Conservation (phyloP, 2,329 filamentous ascomycete species). For the Aspergillus pseudotamarii region DNA sequence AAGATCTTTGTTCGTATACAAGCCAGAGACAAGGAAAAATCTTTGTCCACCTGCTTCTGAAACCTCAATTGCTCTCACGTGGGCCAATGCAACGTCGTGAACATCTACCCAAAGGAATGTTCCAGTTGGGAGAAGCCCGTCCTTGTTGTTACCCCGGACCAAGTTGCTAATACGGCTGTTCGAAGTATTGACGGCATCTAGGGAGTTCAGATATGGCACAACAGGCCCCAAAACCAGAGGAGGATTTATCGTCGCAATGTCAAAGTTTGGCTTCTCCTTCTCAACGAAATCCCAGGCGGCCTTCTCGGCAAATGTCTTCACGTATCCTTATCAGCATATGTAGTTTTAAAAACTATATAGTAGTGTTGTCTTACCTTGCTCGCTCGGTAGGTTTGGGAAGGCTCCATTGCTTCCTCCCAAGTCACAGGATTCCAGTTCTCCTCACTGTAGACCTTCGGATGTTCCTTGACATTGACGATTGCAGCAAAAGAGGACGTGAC, state of each 20-base stretch:
- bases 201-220: slow-evolving; percentile 63
- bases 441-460: slow-evolving; percentile 41
- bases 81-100: slow-evolving; percentile 52
- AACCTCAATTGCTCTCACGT: slow-evolving; percentile 51
- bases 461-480: slow-evolving; percentile 55
- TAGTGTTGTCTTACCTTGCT: slow-evolving; percentile 52
- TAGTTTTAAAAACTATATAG: background rate
- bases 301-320: slow-evolving; percentile 62
- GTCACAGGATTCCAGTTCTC: slow-evolving; percentile 49
- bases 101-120: slow-evolving; percentile 62
- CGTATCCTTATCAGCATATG: slow-evolving; percentile 12
- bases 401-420: slow-evolving; percentile 43
- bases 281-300: slow-evolving; percentile 68
- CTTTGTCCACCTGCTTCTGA: slow-evolving; percentile 49
- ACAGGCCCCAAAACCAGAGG: slow-evolving; percentile 67
- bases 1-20: slow-evolving; percentile 46
- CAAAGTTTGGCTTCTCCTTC: slow-evolving; percentile 60
- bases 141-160: slow-evolving; percentile 63
- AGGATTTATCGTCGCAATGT: slow-evolving; percentile 63
- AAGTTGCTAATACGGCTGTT: slow-evolving; percentile 68
- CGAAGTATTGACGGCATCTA: slow-evolving; percentile 71
- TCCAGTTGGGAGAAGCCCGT: slow-evolving; percentile 60
- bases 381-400: slow-evolving; percentile 46
- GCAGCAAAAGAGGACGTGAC: slow-evolving; percentile 72
- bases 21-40: slow-evolving; percentile 48